Evolutionary conservation across 108 stramenopile species (phyloP).

Genomic region (Chaetoceros muelleri): DNA sequence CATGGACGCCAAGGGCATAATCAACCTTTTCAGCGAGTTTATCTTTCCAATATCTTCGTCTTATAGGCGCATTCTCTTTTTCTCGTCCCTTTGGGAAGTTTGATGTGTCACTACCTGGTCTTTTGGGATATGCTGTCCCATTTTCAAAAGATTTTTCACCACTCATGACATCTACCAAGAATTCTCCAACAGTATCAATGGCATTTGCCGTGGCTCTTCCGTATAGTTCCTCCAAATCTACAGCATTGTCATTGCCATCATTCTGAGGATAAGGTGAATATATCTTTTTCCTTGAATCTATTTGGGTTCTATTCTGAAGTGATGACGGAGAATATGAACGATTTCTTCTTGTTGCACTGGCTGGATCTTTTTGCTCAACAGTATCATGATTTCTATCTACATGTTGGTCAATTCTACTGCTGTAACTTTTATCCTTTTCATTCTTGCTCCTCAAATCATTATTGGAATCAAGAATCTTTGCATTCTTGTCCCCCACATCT

Average conservation of each 20-base stretch:
- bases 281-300: not conserved
- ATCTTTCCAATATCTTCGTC: constrained; percentile 23
- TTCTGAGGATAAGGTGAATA: not conserved
- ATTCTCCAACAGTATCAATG: not conserved
- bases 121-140: not conserved
- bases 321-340: not conserved
- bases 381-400: too few relatives aligned
- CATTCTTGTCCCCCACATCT: too few relatives aligned
- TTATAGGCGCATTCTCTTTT: not conserved
- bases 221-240: not conserved
- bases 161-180: not conserved
- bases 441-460: not conserved
- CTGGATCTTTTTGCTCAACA: not conserved
- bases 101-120: not conserved
- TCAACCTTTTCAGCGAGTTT: constrained; percentile 25
- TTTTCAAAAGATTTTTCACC: not conserved
- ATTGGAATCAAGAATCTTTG: not conserved
- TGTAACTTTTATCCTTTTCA: not conserved
- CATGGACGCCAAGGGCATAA: constrained; percentile 20
- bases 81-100: not conserved
- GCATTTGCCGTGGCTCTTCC: not conserved
- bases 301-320: not conserved
- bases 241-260: not conserved
- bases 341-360: not conserved
- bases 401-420: not conserved